These are phyloP conservation scores for Candida tropicalis DNA, from an alignment of 1,139 yeast species.

Conservation along the genomic window DNA sequence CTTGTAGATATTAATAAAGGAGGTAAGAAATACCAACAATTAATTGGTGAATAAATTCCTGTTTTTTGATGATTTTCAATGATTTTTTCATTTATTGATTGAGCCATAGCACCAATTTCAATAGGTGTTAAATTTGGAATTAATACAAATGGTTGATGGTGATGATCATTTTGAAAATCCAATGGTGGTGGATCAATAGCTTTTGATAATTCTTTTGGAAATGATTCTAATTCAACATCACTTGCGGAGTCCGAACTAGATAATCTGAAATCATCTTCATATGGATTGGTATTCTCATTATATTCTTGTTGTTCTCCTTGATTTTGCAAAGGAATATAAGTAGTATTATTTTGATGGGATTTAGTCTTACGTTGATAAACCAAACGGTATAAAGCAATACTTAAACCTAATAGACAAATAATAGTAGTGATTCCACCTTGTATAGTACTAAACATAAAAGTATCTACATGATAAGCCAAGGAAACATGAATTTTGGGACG, in stretches of 20 bases:
- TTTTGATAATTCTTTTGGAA: conserved; percentile 7
- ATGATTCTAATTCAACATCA: conserved; percentile 13
- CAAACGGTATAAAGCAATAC: conserved; percentile 18
- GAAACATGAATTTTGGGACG: conserved; percentile 60
- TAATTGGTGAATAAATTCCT: conserved; percentile 18
- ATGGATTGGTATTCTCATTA: background rate
- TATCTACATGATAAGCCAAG: conserved; percentile 45
- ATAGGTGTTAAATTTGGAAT: conserved; percentile 9
- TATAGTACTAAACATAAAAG: conserved; percentile 30
- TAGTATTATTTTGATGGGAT: conserved; percentile 6
- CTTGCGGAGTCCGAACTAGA: background rate
- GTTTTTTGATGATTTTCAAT: conserved; percentile 9
- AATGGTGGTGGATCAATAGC: conserved; percentile 7
- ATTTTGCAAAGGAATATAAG: background rate
- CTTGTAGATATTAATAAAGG: conserved; percentile 31
- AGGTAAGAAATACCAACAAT: conserved; percentile 29
- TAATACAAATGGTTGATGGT: conserved; percentile 6
- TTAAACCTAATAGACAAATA: conserved; percentile 15
- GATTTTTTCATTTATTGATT: conserved; percentile 14
- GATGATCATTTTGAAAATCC: conserved; percentile 12
- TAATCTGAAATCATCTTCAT: background rate
- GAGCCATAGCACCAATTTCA: conserved; percentile 10
- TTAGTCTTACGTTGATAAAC: conserved; percentile 4
- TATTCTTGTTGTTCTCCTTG: background rate
- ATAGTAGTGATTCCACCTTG: conserved; percentile 20